Percentiles rank a stretch among this genome's conserved stretches.
These are phyloP conservation scores for Knoxia roxburghii DNA, from an alignment of 257 asterid genomes.

Conservation along the genomic window DNA sequence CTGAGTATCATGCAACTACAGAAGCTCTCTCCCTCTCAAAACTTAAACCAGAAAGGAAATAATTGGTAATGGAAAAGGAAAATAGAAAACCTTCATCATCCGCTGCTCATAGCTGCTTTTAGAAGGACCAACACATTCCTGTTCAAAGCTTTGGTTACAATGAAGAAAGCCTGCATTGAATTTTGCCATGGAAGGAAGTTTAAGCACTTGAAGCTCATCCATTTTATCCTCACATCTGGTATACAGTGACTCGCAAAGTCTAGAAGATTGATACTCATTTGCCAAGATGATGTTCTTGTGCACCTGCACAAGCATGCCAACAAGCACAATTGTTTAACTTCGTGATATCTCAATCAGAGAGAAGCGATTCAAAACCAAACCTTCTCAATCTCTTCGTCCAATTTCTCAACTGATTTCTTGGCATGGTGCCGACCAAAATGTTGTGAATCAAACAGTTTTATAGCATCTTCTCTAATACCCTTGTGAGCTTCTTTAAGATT, in stretches of 20 bases:
- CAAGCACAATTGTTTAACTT: slow-evolving; percentile 20
- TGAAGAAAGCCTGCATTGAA: slow-evolving; percentile 89
- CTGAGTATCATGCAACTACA: background rate
- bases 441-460: slow-evolving; percentile 73
- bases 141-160: slow-evolving; percentile 83
- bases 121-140: slow-evolving; percentile 87
- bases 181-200: slow-evolving; percentile 98
- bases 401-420: slow-evolving; percentile 69
- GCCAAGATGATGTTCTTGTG: slow-evolving; percentile 56
- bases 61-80: background rate
- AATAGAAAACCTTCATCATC: slow-evolving; percentile 66
- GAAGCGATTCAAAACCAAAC: slow-evolving; percentile 25
- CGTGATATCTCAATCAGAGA: background rate
- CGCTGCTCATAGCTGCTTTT: slow-evolving; percentile 76
- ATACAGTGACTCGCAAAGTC: slow-evolving; percentile 74
- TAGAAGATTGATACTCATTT: slow-evolving; percentile 81
- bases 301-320: slow-evolving; percentile 37
- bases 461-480: slow-evolving; percentile 51
- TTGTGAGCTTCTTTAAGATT: slow-evolving; percentile 61
- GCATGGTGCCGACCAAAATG: slow-evolving; percentile 96
- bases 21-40: background rate
- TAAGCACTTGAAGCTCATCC: slow-evolving; percentile 93
- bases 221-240: slow-evolving; percentile 83
- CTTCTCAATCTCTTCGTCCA: slow-evolving; percentile 78
- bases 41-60: slow-evolving; percentile 4